These are phyloP conservation scores for Coprinellus aureogranulatus DNA, from an alignment of 768 basidiomycete species.

Conservation along the genomic window DNA sequence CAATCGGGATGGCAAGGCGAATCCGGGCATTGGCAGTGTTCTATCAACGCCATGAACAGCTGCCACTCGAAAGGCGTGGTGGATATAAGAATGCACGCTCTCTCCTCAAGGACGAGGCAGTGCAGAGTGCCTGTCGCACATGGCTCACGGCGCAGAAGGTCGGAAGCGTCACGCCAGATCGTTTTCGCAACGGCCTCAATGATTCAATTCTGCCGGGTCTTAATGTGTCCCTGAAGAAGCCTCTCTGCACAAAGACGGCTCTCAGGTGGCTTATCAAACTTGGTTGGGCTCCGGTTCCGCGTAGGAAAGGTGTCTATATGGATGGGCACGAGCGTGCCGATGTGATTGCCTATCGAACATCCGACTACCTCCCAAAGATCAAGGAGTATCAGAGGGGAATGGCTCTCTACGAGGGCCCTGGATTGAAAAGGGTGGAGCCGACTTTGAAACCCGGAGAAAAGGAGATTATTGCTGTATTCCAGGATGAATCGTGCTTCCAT, in stretches of 20 bases:
- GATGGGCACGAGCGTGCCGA: conserved; percentile 27
- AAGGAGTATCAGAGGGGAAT: conserved; percentile 16
- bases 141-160: conserved; percentile 31
- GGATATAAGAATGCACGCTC: conserved; percentile 14
- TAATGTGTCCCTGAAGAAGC: conserved; percentile 18
- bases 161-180: conserved; percentile 28
- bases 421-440: conserved; percentile 15
- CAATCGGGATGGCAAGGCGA: conserved; percentile 22
- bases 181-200: conserved; percentile 25
- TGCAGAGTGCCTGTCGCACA: conserved; percentile 23
- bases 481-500: conserved; percentile 31
- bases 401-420: conserved; percentile 15
- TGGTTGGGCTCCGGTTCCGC: conserved; percentile 25
- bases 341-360: conserved; percentile 32
- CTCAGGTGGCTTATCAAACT: conserved; percentile 35
- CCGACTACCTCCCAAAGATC: conserved; percentile 26
- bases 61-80: conserved; percentile 25
- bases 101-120: conserved; percentile 22
- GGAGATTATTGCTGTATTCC: conserved; percentile 26
- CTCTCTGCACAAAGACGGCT: conserved; percentile 31
- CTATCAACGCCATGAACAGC: conserved; percentile 32
- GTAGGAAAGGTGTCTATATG: conserved; percentile 29
- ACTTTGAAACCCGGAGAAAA: conserved; percentile 19
- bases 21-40: conserved; percentile 27
- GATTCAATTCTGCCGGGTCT: conserved; percentile 29